Evolutionary conservation across 371 early-diverging fungal genomes (phyloP).

Genomic region (Sporodiniella umbellata): DNA sequence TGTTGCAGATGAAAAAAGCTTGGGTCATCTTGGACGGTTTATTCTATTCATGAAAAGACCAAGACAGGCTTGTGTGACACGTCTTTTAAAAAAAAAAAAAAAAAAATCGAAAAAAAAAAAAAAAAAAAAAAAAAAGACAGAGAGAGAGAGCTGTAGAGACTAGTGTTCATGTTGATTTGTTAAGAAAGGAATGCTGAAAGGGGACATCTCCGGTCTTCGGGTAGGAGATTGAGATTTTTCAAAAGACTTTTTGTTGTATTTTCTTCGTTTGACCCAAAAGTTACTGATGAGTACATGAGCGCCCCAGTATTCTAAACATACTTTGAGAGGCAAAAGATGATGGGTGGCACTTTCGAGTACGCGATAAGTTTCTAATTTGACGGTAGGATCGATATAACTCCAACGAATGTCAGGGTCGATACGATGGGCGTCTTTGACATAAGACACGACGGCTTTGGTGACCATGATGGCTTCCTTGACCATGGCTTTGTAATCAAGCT

Average conservation of each 20-base stretch:
- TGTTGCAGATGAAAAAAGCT: too few relatives aligned
- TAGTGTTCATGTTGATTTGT: slow-evolving; percentile 4
- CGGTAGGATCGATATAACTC: slow-evolving; percentile 12
- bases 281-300: slow-evolving; percentile 13
- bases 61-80: too few relatives aligned
- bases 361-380: slow-evolving; percentile 9
- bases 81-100: too few relatives aligned
- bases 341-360: slow-evolving; percentile 8
- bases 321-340: slow-evolving; percentile 11
- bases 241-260: slow-evolving; percentile 3
- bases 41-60: too few relatives aligned
- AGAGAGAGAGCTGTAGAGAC: background rate
- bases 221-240: background rate
- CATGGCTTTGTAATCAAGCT: slow-evolving; percentile 13
- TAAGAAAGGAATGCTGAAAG: slow-evolving; percentile 8
- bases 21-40: too few relatives aligned
- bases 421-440: slow-evolving; percentile 3
- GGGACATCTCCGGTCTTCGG: background rate
- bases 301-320: slow-evolving; percentile 15
- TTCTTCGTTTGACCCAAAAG: slow-evolving; percentile 12
- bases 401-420: slow-evolving; percentile 8
- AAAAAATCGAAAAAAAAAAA: too few relatives aligned
- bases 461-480: slow-evolving; percentile 12
- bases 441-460: slow-evolving; percentile 9
- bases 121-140: too few relatives aligned